phyloP scores from a whole-genome alignment of 2,329 filamentous ascomycete species.

The Dryadomyces quercivorus region DNA sequence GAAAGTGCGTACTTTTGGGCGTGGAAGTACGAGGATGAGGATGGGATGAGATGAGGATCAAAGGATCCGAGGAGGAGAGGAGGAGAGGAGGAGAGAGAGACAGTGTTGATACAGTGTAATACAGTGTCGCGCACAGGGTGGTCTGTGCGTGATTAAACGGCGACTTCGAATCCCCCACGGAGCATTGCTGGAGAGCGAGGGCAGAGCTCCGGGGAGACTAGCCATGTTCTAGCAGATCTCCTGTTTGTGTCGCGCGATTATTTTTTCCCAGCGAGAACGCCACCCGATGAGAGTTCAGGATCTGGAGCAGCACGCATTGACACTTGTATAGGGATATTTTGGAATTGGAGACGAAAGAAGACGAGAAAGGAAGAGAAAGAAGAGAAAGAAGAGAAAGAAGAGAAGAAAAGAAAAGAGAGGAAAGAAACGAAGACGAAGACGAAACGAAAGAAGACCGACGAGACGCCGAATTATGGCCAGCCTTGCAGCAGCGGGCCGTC shows the following conservation, averaged over 20 bases:
- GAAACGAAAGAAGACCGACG: too few relatives aligned
- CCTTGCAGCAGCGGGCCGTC: conserved; percentile 12
- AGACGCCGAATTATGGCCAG: conserved; percentile 8
- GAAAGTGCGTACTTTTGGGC: too few relatives aligned
- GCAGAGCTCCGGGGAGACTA: background rate
- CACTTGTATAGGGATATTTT: too few relatives aligned
- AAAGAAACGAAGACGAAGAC: background rate
- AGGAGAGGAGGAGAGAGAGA: background rate
- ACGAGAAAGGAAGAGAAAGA: too few relatives aligned
- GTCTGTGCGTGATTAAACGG: background rate
- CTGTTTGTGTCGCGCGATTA: background rate
- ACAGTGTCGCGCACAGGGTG: background rate
- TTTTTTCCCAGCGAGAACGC: background rate
- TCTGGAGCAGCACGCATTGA: too few relatives aligned
- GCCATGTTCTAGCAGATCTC: background rate
- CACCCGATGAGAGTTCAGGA: too few relatives aligned
- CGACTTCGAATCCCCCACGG: background rate
- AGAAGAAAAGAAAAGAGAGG: too few relatives aligned
- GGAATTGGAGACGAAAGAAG: too few relatives aligned
- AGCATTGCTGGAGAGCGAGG: background rate
- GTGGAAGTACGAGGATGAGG: too few relatives aligned
- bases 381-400: too few relatives aligned
- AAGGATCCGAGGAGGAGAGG: too few relatives aligned
- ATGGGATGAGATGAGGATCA: too few relatives aligned
- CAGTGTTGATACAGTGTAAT: background rate